Evolutionary conservation across 1,284 basidiomycete genomes (phyloP), one percentile per base, ranked within the genome.

Genomic region (Pseudozyma tsukubaensis): DNA sequence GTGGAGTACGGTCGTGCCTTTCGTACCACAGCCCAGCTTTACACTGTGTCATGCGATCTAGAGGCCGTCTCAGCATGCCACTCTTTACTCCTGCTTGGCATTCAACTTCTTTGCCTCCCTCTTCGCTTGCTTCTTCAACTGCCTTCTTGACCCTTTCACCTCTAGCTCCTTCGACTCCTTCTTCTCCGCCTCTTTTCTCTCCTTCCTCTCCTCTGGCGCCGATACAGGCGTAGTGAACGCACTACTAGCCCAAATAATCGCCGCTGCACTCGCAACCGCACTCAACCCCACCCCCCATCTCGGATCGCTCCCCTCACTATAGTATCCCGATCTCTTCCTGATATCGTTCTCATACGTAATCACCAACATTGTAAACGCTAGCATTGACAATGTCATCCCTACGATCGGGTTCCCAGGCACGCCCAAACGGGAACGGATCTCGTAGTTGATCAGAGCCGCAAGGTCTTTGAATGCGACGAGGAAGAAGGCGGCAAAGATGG

Each of bases 291-390:
- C 64, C 49, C 62, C 43, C 13, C 43, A 57, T 21, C 70, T 40
- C 48, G 70, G 63, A 45, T 72, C 70, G 19, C 59, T 43, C 8
- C 40, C 54, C 13, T 72, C 70, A 35, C 12, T n/a, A 19, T 72
- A 72, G 24, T 67, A 72, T 0, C 70, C 70, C 2, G 50, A 48
- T 9, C 70, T 39, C 59, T 67, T 72, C 55, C 57, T 62, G 45
- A 72, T 66, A 39, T 72, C 70, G 35, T 67, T 72, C 59, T 72
- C 70, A 32, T 72, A 72, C 4, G 63, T 63, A 39, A 72, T 62
- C 5, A 62, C 34, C 6, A 66, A 39, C 63, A 72, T 72, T 14
- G 63, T 63, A 12, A 56, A 35, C 4, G 70, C 70, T 3, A 72
- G 51, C 48, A 72, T 39, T 16, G 59, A 58, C 12, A 72, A 48